Evolutionary conservation across 805 yeast species (phyloP), one percentile per base, ranked within the genome.

Genomic region (Cyberlindnera subsufficiens): DNA sequence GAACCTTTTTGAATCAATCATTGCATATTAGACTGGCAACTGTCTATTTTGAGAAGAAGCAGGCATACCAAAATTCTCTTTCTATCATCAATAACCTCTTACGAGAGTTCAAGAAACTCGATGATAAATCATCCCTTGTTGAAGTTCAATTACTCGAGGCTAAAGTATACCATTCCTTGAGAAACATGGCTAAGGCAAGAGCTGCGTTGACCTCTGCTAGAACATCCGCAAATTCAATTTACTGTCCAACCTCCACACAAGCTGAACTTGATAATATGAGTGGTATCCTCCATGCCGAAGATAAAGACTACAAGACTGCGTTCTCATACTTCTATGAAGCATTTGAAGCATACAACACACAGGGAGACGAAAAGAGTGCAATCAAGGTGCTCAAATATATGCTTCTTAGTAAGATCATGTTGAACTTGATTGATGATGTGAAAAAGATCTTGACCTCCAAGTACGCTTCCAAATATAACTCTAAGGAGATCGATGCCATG

Each of bases 191-290:
- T 5, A 93, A 91, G 67, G 78, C 96, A 5, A 79, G 86, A 56
- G 97, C 98, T 7, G 82, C 96, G 3, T 72, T 93, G 55, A 89
- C 98, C 2, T 82, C 95, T 37, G 96, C 99, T 2, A 78, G 98
- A 64, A 93, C 99, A 0, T 84, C 95, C 3, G 99, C 99, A n/a
- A 95, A 93, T 63, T 77, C 97, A 18, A 87, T 93, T 40, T 95
- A 90, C 68, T 86, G 96, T 56, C 96, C 98, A 9, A 86, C 97
- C n/a, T 70, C 81, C 40, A 75, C 84, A 54, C 96, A 93, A 66
- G 98, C 98, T 1, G 96, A 89, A 60, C 75, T 93, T 42, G 99
- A 93, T 62, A 77, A 87, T 67, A 89, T 91, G 82, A 82, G 95
- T 60, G 99, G 99, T 54, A 81, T 91, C 43, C 74, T 93, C 49